Base-by-base conservation (phyloP, 1,284 basidiomycete species). In the Chalciporus sp. region DNA sequence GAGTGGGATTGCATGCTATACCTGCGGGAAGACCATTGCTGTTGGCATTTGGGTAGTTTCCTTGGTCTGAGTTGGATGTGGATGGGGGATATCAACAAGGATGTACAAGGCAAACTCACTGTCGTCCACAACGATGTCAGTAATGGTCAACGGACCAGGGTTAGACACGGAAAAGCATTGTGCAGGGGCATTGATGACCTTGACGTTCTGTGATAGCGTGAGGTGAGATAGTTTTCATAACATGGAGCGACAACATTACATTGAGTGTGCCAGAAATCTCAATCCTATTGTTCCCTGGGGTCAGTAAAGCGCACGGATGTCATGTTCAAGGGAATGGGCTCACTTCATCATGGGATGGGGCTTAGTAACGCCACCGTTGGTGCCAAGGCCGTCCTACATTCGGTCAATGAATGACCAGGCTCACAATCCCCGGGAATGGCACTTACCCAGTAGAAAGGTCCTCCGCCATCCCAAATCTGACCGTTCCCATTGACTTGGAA, bases 321-420 rank as follows among this genome's bases (percentile, higher is more conserved):
- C 17, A 45, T 23, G 40, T 60, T 35, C 12, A 33, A 42, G 46
- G 23, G n/a, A 42, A 46, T 20, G n/a, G 16, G 55, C 63, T 2
- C 53, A 81, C 79, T 67, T 70, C 74, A 82, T 78, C 79, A 82
- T 79, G 7, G 79, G 79, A 17, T 58, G 62, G 8, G 80, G 80
- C 52, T 83, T 82, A 5, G 52, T 57, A 1, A 61, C 51, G 9
- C 74, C 74, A 35, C 72, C 70, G 42, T 58, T 69, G 27, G 65
- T 58, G 26, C 78, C 79, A n/a, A 61, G 61, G 12, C 80, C 78
- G 43, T 81, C 79, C 77, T 76, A 48, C 14, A 48, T 43, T 5
- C 29, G 7, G 19, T 58, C 19, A 55, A 42, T 40, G 26, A 23
- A 55, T 11, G 23, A 37, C 8, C 16, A 35, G n/a, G 20, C n/a